phyloP scores from a whole-genome alignment of 2,329 filamentous ascomycete genomes.

The Celoporthe dispersa region DNA sequence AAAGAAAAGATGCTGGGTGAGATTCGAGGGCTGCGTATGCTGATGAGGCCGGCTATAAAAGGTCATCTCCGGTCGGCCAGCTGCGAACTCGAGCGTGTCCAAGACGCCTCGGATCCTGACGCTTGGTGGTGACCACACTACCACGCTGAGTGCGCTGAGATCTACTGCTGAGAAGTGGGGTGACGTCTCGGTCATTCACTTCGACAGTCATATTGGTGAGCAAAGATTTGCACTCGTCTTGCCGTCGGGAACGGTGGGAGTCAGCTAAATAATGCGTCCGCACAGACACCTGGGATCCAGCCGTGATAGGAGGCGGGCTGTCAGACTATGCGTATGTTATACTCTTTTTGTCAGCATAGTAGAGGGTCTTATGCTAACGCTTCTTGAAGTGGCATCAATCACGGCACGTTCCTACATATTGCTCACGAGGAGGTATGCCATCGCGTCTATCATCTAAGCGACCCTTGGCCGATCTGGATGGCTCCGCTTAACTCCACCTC shows the following conservation, averaged over 20 bases:
- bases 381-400: conserved; percentile 44
- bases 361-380: background rate
- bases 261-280: background rate
- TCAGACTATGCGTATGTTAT: conserved; percentile 60
- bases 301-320: conserved; percentile 56
- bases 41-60: background rate
- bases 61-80: conserved; percentile 35
- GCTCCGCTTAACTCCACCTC: background rate
- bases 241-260: background rate
- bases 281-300: conserved; percentile 71
- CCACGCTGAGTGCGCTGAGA: conserved; percentile 65
- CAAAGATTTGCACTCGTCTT: background rate
- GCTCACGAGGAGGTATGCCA: conserved; percentile 58
- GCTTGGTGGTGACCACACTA: conserved; percentile 68
- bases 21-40: conserved; percentile 3
- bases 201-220: conserved; percentile 64
- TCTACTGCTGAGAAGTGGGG: conserved; percentile 62
- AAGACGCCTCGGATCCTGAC: conserved; percentile 58
- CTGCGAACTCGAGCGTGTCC: conserved; percentile 50
- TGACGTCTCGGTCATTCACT: conserved; percentile 66
- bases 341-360: background rate
- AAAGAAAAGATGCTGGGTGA: conserved; percentile 18
- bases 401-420: conserved; percentile 66
- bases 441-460: no score
- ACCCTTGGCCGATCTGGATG: background rate